Evolutionary conservation across 129 eudicot genomes (phyloP).

Genomic region (Centella asiatica): DNA sequence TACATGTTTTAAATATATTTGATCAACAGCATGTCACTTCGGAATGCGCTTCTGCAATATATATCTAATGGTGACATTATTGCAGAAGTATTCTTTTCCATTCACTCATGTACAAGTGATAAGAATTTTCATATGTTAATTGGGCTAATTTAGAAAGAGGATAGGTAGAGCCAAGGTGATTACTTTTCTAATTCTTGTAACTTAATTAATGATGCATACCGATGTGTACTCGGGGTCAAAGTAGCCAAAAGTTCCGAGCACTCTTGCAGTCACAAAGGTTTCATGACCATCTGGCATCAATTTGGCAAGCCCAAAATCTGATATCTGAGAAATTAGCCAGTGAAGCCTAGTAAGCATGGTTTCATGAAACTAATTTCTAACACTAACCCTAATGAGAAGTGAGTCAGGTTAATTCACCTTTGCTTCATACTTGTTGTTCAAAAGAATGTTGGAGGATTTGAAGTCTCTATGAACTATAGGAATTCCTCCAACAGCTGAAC

Average conservation of each 20-base stretch:
- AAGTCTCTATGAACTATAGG: slow-evolving; percentile 96
- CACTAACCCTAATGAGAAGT: not conserved
- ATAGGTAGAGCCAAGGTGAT: not conserved
- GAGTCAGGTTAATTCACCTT: slow-evolving; percentile 40
- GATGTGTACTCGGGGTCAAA: slow-evolving; percentile 96
- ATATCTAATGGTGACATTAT: not conserved
- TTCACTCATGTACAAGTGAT: too few relatives aligned
- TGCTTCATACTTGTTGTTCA: slow-evolving; percentile 70
- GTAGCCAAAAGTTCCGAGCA: slow-evolving; percentile 96
- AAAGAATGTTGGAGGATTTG: slow-evolving; percentile 92
- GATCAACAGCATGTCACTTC: not conserved
- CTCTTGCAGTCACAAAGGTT: slow-evolving; percentile 71
- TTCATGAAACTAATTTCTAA: not conserved
- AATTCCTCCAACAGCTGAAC: slow-evolving; percentile 92
- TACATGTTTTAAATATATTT: not conserved
- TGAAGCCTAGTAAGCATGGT: slow-evolving; percentile 1
- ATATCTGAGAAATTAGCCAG: slow-evolving; percentile 45
- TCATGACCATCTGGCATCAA: slow-evolving; percentile 98
- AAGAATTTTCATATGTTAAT: too few relatives aligned
- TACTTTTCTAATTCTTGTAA: not conserved
- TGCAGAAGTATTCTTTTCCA: not conserved
- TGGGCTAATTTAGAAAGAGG: not conserved
- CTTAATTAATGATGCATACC: slow-evolving; percentile 40
- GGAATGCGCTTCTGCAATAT: too few relatives aligned
- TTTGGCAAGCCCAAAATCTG: slow-evolving; percentile 94